Evolutionary conservation across 2,329 filamentous ascomycete genomes (phyloP).

Genomic region (Hymenoscyphus repandus): DNA sequence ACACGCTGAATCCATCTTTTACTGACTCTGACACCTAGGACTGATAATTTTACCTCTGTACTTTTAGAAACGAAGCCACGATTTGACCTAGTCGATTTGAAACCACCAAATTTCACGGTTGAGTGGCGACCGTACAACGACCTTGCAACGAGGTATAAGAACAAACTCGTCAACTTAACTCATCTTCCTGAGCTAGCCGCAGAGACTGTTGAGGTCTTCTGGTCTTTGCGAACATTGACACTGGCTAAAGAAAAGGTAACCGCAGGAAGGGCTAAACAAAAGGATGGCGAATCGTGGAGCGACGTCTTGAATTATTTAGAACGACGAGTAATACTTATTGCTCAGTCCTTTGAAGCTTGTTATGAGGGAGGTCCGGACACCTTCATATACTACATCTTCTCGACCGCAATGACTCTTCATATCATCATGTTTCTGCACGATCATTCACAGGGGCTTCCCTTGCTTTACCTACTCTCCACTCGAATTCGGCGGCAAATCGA

Average conservation of each 20-base stretch:
- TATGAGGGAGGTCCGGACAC: neutral
- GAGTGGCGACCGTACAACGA: constrained; percentile 1
- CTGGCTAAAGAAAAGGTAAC: constrained; percentile 3
- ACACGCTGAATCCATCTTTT: neutral
- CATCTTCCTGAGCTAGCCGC: neutral
- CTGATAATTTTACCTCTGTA: neutral
- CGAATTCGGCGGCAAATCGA: constrained; percentile 4
- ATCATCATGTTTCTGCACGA: constrained; percentile 11
- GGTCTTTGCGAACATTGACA: constrained; percentile 3
- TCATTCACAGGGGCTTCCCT: constrained; percentile 4
- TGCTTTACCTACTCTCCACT: constrained; percentile 1
- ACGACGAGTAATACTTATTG: neutral
- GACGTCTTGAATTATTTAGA: constrained; percentile 8
- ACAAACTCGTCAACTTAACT: constrained; percentile 2
- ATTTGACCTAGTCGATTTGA: neutral
- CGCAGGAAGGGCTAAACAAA: neutral
- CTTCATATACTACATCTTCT: constrained; percentile 7
- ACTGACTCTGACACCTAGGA: neutral
- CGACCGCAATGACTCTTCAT: constrained; percentile 7
- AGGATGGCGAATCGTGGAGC: constrained; percentile 3
- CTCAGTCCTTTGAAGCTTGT: neutral
- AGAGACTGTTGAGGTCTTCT: neutral
- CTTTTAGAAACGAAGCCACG: neutral
- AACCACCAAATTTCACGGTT: neutral
- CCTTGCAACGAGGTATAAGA: neutral